A percentile compares a stretch with the other conserved stretches of the same genome.
Evolutionary conservation across 768 basidiomycete species (phyloP).

Genomic region (Tremella mesenterica): DNA sequence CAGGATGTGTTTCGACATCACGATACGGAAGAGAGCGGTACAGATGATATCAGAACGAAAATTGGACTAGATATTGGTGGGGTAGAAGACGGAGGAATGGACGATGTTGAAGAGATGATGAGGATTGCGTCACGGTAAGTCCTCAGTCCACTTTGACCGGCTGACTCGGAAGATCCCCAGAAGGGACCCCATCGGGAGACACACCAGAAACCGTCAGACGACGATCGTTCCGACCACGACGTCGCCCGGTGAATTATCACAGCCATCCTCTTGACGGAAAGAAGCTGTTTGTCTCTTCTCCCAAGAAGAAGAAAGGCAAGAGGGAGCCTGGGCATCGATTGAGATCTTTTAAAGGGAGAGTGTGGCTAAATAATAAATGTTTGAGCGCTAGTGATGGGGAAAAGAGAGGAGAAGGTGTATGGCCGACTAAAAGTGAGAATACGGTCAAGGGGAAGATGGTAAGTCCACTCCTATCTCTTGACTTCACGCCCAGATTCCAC

Average conservation of each 20-base stretch:
- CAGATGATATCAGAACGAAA: too few species aligned
- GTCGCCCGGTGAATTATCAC: background rate
- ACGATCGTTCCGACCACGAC: background rate
- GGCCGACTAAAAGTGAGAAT: background rate
- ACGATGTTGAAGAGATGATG: background rate
- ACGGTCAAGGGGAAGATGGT: background rate
- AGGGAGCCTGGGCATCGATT: background rate
- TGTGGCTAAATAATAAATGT: background rate
- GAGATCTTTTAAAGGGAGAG: background rate
- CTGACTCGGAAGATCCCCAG: background rate
- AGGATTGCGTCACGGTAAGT: background rate
- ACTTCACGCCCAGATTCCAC: too few species aligned
- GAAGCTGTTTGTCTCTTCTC: background rate
- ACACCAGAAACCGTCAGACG: background rate
- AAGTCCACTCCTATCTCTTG: too few species aligned
- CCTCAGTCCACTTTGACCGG: background rate
- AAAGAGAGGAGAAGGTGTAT: background rate
- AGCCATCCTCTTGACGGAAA: background rate
- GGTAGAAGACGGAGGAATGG: background rate
- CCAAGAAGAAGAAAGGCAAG: background rate
- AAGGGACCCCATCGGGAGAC: background rate
- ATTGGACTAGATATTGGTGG: background rate
- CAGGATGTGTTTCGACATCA: too few species aligned
- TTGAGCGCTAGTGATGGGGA: background rate
- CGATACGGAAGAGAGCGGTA: too few species aligned